These are phyloP conservation scores for Ceratocystis destructans DNA, from an alignment of 2,329 filamentous ascomycete genomes.

Conservation along the genomic window DNA sequence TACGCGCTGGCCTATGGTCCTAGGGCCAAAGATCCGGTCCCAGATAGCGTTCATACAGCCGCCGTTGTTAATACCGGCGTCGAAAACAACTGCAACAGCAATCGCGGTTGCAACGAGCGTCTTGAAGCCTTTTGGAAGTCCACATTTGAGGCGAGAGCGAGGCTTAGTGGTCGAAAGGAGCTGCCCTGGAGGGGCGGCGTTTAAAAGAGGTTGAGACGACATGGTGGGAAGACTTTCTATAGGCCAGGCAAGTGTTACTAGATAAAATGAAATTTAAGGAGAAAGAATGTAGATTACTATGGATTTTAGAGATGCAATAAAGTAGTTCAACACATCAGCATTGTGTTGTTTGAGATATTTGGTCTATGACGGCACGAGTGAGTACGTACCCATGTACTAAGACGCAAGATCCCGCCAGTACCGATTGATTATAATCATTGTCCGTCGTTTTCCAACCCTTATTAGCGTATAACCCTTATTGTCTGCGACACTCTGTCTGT, in stretches of 20 bases:
- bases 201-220: conserved; percentile 9
- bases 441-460: too few species aligned
- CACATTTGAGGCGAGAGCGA: background rate
- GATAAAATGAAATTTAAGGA: background rate
- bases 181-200: background rate
- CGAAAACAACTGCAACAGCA: background rate
- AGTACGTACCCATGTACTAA: too few species aligned
- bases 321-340: too few species aligned
- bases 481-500: too few species aligned
- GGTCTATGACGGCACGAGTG: too few species aligned
- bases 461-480: too few species aligned
- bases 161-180: background rate
- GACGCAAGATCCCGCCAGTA: too few species aligned
- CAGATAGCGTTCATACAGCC: background rate
- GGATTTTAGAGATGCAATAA: too few species aligned
- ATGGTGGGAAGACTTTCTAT: background rate
- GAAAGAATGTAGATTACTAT: background rate
- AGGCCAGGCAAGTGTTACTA: background rate
- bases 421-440: too few species aligned
- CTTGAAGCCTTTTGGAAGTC: background rate
- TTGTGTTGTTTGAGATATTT: too few species aligned
- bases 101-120: background rate
- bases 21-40: conserved; percentile 5
- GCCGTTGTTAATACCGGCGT: background rate
- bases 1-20: conserved; percentile 10